Percentiles rank a stretch among this genome's conserved stretches.
Evolutionary conservation across 805 yeast genomes (phyloP).

Genomic region (Debaryomyces maramus): DNA sequence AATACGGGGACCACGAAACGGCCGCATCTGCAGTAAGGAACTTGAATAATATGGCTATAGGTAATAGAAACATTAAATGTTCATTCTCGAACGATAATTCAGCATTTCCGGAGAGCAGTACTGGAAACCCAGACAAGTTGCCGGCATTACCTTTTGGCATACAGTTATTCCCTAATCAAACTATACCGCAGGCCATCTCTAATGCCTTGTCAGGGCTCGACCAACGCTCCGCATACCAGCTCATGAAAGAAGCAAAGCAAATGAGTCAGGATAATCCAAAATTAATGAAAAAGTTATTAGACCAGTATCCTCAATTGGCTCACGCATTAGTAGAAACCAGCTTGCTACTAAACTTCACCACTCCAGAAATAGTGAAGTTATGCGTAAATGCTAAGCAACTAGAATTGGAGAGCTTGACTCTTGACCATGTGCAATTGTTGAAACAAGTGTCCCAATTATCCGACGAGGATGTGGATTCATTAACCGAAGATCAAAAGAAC

Average conservation of each 20-base stretch:
- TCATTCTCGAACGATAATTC: constrained; percentile 60
- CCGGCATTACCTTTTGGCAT: constrained; percentile 44
- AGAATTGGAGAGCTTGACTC: constrained; percentile 27
- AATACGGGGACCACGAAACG: constrained; percentile 78
- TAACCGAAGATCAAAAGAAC: constrained; percentile 24
- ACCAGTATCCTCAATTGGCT: constrained; percentile 75
- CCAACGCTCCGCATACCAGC: constrained; percentile 43
- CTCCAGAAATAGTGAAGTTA: constrained; percentile 36
- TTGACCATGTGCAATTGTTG: constrained; percentile 36
- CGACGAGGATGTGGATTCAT: constrained; percentile 27
- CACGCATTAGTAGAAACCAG: constrained; percentile 80
- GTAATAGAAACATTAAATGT: constrained; percentile 70
- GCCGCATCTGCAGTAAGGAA: constrained; percentile 91
- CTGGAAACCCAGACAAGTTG: constrained; percentile 24
- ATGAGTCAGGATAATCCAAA: constrained; percentile 59
- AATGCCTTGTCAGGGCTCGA: constrained; percentile 48
- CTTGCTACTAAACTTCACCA: constrained; percentile 32
- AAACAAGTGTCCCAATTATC: constrained; percentile 26
- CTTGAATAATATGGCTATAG: constrained; percentile 66
- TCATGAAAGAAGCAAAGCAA: constrained; percentile 57
- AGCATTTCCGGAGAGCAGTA: constrained; percentile 12
- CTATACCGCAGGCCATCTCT: constrained; percentile 45
- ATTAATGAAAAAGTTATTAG: constrained; percentile 58
- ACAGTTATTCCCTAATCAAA: constrained; percentile 41
- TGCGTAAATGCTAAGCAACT: constrained; percentile 35